phyloP scores from a whole-genome alignment of 2,329 filamentous ascomycete species.

The Xylariales sp. region DNA sequence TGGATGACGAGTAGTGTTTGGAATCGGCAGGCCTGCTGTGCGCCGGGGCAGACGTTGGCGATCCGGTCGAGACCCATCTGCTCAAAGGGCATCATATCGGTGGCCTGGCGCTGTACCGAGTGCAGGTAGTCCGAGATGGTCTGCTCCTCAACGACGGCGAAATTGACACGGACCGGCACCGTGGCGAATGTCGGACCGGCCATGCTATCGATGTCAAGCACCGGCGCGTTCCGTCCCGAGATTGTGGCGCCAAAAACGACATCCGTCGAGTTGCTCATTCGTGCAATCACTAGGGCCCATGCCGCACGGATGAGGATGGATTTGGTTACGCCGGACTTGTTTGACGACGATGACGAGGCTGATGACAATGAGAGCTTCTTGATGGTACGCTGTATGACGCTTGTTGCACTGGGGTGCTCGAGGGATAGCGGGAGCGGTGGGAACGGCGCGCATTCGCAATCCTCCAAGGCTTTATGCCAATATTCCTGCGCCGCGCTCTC shows the following conservation, averaged over 20 bases:
- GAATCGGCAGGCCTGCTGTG: no score
- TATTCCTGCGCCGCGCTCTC: no score
- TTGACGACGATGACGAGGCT: no score
- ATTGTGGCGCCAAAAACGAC: conserved; percentile 37
- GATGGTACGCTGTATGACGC: no score
- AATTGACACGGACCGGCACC: conserved; percentile 31
- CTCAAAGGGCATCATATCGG: conserved; percentile 46
- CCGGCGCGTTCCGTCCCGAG: conserved; percentile 26
- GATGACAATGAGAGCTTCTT: no score
- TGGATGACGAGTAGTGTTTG: no score
- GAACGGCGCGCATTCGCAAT: no score
- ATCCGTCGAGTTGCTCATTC: conserved; percentile 29
- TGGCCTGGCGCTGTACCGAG: conserved; percentile 9
- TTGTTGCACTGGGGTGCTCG: no score
- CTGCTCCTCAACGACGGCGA: conserved; percentile 21
- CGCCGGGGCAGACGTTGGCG: no score
- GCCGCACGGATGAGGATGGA: conserved; percentile 33
- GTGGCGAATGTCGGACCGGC: conserved; percentile 32
- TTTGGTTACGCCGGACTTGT: conserved; percentile 30
- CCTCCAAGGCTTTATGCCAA: no score
- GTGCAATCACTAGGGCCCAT: conserved; percentile 31
- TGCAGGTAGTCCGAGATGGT: conserved; percentile 17
- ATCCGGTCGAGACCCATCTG: no score
- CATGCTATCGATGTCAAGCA: conserved; percentile 14
- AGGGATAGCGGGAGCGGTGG: no score